Conservation (phyloP, 2,329 filamentous ascomycete species). For the Cercospora citrullina region DNA sequence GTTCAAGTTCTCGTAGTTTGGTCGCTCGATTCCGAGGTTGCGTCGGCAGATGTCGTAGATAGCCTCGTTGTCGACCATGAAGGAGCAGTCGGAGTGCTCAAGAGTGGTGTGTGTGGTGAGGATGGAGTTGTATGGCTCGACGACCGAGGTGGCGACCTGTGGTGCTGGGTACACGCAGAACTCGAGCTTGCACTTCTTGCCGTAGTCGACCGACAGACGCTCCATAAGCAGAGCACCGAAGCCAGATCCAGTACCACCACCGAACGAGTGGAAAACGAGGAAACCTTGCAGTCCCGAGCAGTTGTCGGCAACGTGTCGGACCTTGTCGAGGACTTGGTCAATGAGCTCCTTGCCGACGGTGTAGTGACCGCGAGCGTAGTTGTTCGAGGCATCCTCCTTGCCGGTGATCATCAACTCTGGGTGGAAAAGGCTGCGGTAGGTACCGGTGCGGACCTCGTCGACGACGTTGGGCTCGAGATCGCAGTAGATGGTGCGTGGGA, state of each 20-base stretch:
- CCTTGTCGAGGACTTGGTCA: conserved; percentile 95
- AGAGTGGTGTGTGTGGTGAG: conserved; percentile 98
- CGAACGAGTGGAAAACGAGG: conserved; percentile 99
- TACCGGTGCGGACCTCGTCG: conserved; percentile 96
- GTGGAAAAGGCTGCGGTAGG: conserved; percentile 97
- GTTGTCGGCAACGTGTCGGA: conserved; percentile 95
- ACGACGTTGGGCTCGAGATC: conserved; percentile 99
- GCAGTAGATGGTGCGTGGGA: conserved; percentile 97
- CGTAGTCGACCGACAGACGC: conserved; percentile 96
- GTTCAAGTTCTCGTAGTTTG: conserved; percentile 98
- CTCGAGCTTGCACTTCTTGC: conserved; percentile 99
- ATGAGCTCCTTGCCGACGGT: conserved; percentile 99
- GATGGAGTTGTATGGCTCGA: conserved; percentile 99
- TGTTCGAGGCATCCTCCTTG: conserved; percentile 99
- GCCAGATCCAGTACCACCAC: conserved; percentile 96
- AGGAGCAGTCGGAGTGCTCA: conserved; percentile 99
- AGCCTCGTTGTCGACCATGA: conserved; percentile 99
- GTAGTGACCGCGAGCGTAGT: conserved; percentile 99
- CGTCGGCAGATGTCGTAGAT: conserved; percentile 99
- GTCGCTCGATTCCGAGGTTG: conserved; percentile 95
- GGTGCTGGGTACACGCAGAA: conserved; percentile 99
- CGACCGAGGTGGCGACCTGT: conserved; percentile 93
- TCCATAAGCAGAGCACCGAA: conserved; percentile 99
- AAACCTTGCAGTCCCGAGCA: conserved; percentile 98
- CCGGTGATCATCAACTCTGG: conserved; percentile 99